Evolutionary conservation across 2,329 filamentous ascomycete genomes (phyloP), one percentile per base, ranked within the genome.

Genomic region (Gliomastix tumulicola): DNA sequence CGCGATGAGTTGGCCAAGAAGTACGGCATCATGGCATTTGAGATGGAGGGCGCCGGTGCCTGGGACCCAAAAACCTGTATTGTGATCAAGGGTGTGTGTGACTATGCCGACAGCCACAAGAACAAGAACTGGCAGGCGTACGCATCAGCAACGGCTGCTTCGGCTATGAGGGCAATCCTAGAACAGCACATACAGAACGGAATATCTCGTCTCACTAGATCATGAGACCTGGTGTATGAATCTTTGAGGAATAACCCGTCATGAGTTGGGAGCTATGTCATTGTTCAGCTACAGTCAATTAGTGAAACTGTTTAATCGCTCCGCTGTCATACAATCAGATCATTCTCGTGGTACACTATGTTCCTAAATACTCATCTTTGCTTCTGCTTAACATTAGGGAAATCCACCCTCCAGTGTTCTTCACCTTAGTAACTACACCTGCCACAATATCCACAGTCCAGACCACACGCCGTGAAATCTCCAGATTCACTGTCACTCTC

Each of bases 81-180:
- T 2, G 44, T 61, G 0, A 54, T 67, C 31, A 62, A 63, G 11
- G 60, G 62, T 3, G 54, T 63, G 0, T 62, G 55, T 21, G 54
- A 66, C 28, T 52, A 53, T 21, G 48, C 48, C 0, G 49, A 53
- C 7, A 40, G 41, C 16, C 44, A 50, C 10, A 47, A 49, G 30
- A 41, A 45, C 15, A 45, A 44, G 20, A 37, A 13, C 2, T 66
- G 60, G 62, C 60, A 65, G 36, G 16, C 41, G 3, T 66, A 59
- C 44, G 60, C 63, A 1, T 56, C 63, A 2, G 57, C 53, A 0
- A 57, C 55, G 0, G 62, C 62, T 0, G 61, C 62, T 13, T 57
- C 40, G 5, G 20, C 16, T 5, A 16, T 22, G 5, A 66, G 35
- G 25, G 37, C 31, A 9, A 21, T 39, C 11, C 37, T 39, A n/a